phyloP scores from a whole-genome alignment of 2,329 filamentous ascomycete species.

The Penicillium sp. region DNA sequence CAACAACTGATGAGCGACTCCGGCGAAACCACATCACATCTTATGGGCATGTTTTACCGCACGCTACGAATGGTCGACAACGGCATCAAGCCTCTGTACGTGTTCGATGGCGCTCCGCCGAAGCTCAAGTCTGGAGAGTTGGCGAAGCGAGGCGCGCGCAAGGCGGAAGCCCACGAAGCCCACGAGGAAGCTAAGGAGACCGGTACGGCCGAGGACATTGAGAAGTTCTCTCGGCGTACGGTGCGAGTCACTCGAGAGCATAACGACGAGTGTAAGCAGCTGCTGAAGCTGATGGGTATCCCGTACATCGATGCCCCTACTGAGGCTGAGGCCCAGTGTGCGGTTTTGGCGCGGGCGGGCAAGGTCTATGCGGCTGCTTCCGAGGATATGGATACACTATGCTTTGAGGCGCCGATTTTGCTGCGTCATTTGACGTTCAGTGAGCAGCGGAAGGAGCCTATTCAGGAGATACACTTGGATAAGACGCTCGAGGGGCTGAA shows the following conservation, averaged over 20 bases:
- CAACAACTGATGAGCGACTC: conserved; percentile 94
- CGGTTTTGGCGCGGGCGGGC: conserved; percentile 79
- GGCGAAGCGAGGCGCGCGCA: conserved; percentile 92
- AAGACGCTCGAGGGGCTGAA: conserved; percentile 80
- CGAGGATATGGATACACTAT: conserved; percentile 98
- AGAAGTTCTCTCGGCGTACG: conserved; percentile 92
- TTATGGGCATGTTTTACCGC: conserved; percentile 99
- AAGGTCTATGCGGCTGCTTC: conserved; percentile 97
- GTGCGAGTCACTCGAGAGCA: conserved; percentile 95
- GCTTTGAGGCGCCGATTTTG: conserved; percentile 88
- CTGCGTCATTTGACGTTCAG: conserved; percentile 93
- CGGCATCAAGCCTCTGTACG: conserved; percentile 96
- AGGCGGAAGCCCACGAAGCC: conserved; percentile 83
- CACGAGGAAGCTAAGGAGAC: conserved; percentile 96
- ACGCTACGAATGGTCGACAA: conserved; percentile 98
- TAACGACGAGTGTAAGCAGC: conserved; percentile 86
- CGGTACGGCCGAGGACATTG: conserved; percentile 93
- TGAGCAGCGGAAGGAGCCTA: conserved; percentile 95
- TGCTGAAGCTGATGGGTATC: conserved; percentile 93
- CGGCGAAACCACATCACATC: conserved; percentile 93
- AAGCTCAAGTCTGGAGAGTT: conserved; percentile 97
- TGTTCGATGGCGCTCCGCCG: conserved; percentile 94
- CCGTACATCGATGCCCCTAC: conserved; percentile 94
- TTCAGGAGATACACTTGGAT: conserved; percentile 88
- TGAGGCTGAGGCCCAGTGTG: conserved; percentile 96